Conservation (phyloP, 2,329 filamentous ascomycete species). For the Colletotrichum chlorophyti region DNA sequence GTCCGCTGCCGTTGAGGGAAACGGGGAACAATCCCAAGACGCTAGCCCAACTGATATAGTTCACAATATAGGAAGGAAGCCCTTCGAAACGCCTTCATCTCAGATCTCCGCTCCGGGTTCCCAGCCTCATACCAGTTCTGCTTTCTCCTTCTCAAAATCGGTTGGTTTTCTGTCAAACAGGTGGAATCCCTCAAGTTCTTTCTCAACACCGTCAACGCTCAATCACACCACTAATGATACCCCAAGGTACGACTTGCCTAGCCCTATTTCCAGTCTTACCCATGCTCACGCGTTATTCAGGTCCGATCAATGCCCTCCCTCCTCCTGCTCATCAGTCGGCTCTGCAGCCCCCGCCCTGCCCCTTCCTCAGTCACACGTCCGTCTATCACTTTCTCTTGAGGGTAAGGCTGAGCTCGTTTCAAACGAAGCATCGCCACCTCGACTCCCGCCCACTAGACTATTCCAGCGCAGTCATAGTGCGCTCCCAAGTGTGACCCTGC, state of each 20-base stretch:
- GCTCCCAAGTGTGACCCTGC: conserved; percentile 63
- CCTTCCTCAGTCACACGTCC: conserved; percentile 60
- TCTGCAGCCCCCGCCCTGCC: conserved; percentile 41
- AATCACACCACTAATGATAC: conserved; percentile 49
- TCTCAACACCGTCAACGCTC: conserved; percentile 55
- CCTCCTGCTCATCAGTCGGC: conserved; percentile 49
- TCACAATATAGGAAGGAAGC: not conserved
- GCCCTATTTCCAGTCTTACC: not conserved
- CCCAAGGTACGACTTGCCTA: conserved; percentile 46
- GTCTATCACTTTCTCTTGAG: conserved; percentile 84
- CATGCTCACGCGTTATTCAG: conserved; percentile 37
- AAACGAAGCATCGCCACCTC: conserved; percentile 73
- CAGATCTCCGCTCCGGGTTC: conserved; percentile 11
- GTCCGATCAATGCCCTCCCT: conserved; percentile 50
- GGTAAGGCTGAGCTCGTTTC: conserved; percentile 89
- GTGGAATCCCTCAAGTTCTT: conserved; percentile 60
- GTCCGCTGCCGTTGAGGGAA: not conserved
- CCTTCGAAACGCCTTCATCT: conserved; percentile 14
- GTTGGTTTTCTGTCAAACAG: conserved; percentile 62
- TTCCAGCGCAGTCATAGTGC: conserved; percentile 75
- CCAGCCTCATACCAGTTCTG: conserved; percentile 31
- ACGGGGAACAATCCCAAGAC: not conserved
- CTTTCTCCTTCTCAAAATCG: conserved; percentile 50
- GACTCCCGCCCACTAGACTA: conserved; percentile 57
- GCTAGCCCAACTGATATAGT: conserved; percentile 1